Percentiles rank a stretch among this genome's conserved stretches.
Evolutionary conservation across 257 asterid genomes (phyloP).

Genomic region (Salvia miltiorrhiza): DNA sequence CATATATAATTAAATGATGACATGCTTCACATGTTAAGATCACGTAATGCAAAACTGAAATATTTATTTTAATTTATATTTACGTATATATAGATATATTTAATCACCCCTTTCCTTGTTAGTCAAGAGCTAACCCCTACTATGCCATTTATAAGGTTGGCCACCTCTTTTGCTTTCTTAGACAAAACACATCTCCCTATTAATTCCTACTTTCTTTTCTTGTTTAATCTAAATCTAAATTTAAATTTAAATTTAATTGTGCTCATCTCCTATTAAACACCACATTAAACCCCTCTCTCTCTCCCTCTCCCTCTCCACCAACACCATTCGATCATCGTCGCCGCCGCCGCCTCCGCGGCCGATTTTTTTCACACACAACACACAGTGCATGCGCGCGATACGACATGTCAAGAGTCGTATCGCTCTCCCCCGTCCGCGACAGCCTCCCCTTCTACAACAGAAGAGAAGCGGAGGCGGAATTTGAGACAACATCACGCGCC

Average conservation of each 20-base stretch:
- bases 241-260: not conserved
- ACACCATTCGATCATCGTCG: not conserved
- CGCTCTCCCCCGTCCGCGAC: conserved; percentile 18
- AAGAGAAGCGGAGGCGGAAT: not conserved
- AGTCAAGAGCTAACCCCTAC: not conserved
- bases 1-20: too few species aligned
- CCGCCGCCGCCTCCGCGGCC: not conserved
- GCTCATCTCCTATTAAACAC: not conserved
- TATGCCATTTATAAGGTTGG: not conserved
- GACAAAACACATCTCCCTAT: not conserved
- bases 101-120: not conserved
- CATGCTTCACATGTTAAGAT: too few species aligned
- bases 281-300: conserved; percentile 5
- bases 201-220: not conserved
- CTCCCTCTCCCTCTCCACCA: conserved; percentile 11
- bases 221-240: too few species aligned
- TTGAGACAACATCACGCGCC: conserved; percentile 23
- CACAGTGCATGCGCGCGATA: not conserved
- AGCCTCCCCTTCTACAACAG: conserved; percentile 4
- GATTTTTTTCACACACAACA: not conserved
- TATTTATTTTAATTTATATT: too few species aligned
- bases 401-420: conserved; percentile 32
- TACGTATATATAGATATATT: not conserved
- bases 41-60: not conserved
- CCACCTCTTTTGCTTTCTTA: not conserved